These are phyloP conservation scores for Cystofilobasidium ferigula DNA, from an alignment of 768 basidiomycete species.

Conservation along the genomic window DNA sequence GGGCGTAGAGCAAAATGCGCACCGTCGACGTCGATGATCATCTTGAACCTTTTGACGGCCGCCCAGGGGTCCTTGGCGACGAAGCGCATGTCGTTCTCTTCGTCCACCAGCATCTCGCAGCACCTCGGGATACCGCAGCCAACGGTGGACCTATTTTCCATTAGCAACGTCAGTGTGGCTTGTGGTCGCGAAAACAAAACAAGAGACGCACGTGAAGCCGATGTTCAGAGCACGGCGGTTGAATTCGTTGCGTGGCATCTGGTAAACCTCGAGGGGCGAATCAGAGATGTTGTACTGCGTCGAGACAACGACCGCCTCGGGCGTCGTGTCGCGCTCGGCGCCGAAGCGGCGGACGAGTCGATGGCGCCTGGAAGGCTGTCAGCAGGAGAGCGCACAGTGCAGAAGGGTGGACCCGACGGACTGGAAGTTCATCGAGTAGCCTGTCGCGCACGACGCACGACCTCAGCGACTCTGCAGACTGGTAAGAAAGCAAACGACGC, in stretches of 20 bases:
- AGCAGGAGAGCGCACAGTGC: too few species aligned
- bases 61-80: not conserved
- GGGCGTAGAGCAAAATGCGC: too few species aligned
- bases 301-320: not conserved
- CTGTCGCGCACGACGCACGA: too few species aligned
- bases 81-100: not conserved
- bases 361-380: not conserved
- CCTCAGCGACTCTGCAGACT: too few species aligned
- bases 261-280: not conserved
- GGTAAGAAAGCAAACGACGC: not conserved
- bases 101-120: not conserved
- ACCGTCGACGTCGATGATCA: conserved; percentile 1
- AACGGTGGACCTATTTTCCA: not conserved
- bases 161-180: too few species aligned
- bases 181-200: too few species aligned
- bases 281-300: not conserved
- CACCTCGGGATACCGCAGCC: not conserved
- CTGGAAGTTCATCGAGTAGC: not conserved
- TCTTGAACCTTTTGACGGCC: not conserved
- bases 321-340: not conserved
- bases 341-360: not conserved
- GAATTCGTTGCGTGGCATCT: not conserved
- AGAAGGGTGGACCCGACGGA: not conserved
- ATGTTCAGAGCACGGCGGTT: not conserved
- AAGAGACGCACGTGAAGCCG: not conserved